A percentile compares a stretch with the other conserved stretches of the same genome.
Conservation (phyloP, 208 protist genomes). For the Polymyxa betae region DNA sequence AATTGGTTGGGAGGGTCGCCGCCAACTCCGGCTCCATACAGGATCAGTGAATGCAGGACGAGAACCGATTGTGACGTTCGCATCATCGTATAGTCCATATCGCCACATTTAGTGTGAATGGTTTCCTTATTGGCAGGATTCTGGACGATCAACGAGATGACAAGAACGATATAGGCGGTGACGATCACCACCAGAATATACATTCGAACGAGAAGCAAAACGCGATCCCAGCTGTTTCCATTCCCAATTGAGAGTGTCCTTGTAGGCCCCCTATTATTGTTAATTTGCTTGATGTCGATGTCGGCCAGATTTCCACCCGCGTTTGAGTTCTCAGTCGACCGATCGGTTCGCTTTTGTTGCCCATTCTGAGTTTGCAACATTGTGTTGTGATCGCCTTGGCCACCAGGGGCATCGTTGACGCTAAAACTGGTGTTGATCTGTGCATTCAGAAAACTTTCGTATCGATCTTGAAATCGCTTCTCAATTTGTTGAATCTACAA, state of each 20-base stretch:
- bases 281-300: neutral
- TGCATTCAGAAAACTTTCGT: neutral
- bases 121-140: neutral
- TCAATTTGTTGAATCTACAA: neutral
- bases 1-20: neutral
- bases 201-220: neutral
- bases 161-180: neutral
- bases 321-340: neutral
- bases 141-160: neutral
- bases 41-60: neutral
- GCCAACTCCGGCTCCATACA: neutral
- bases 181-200: conserved; percentile 5
- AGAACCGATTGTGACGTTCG: neutral
- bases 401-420: neutral
- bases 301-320: neutral
- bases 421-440: neutral
- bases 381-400: neutral
- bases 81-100: neutral
- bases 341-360: neutral
- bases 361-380: too few species aligned
- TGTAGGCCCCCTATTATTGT: neutral
- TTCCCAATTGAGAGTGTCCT: neutral
- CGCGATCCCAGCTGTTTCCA: neutral
- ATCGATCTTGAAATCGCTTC: neutral
- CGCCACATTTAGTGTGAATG: neutral